phyloP scores from a whole-genome alignment of 768 basidiomycete genomes.

The Tremella yokohamensis region DNA sequence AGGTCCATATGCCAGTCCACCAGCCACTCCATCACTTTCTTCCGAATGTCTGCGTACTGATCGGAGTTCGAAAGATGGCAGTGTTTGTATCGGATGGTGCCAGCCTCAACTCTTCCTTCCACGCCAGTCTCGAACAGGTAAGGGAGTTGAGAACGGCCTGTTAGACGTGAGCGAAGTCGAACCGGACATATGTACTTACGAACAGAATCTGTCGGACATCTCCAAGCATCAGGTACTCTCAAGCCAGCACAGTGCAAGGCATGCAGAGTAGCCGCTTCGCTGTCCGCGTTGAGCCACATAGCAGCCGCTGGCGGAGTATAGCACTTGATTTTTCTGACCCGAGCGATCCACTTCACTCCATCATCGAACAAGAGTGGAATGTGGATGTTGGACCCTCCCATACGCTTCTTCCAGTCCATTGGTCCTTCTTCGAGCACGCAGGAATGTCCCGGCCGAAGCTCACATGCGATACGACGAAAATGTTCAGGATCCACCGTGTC shows the following conservation, averaged over 20 bases:
- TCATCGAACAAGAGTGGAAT: conserved; percentile 17
- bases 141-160: neutral
- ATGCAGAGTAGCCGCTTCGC: conserved; percentile 22
- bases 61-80: neutral
- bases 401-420: no score
- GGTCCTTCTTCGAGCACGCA: neutral
- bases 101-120: neutral
- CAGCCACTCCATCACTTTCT: conserved; percentile 1
- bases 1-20: conserved; percentile 12
- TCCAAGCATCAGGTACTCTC: conserved; percentile 7
- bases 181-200: neutral
- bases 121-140: conserved; percentile 6
- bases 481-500: neutral
- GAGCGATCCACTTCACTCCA: conserved; percentile 18
- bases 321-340: conserved; percentile 9
- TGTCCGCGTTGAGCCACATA: neutral
- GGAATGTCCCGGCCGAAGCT: neutral
- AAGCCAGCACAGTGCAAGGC: conserved; percentile 9
- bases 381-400: conserved; percentile 14
- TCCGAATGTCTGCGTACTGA: neutral
- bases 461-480: neutral
- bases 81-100: neutral
- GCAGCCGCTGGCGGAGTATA: conserved; percentile 1
- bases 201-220: neutral
- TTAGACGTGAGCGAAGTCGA: neutral